Conservation (phyloP, 1,284 basidiomycete genomes). For the Ganoderma leucocontextum region DNA sequence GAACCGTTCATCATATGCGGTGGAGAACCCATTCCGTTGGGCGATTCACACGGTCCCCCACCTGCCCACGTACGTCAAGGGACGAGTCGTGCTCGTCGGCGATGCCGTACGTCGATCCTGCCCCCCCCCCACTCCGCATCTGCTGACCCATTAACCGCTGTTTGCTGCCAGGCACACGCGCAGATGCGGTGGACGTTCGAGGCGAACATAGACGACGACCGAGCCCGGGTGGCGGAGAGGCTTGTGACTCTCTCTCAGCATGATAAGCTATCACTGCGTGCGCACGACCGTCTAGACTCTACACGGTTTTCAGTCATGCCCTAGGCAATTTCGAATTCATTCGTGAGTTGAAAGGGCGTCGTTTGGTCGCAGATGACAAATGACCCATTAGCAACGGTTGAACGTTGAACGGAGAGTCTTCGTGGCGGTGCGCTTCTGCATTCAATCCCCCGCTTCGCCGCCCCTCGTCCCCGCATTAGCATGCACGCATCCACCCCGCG, state of each 20-base stretch:
- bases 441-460: no score
- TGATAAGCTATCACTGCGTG: background rate
- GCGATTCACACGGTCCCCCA: conserved; percentile 34
- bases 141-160: no score
- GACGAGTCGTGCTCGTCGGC: conserved; percentile 39
- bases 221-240: background rate
- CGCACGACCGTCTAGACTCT: background rate
- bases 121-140: no score
- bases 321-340: no score
- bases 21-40: conserved; percentile 28
- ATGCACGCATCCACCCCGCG: no score
- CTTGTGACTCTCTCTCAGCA: background rate
- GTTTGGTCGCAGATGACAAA: no score
- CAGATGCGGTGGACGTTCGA: background rate
- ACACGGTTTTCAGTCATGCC: no score
- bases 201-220: conserved; percentile 28
- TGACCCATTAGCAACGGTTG: no score
- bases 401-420: no score
- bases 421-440: no score
- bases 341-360: no score
- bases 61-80: conserved; percentile 37
- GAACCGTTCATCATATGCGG: background rate
- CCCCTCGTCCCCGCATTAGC: no score
- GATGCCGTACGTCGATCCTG: conserved; percentile 37
- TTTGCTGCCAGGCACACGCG: conserved; percentile 20